phyloP scores from a whole-genome alignment of 2,329 filamentous ascomycete genomes.

The Arthroderma sp. region DNA sequence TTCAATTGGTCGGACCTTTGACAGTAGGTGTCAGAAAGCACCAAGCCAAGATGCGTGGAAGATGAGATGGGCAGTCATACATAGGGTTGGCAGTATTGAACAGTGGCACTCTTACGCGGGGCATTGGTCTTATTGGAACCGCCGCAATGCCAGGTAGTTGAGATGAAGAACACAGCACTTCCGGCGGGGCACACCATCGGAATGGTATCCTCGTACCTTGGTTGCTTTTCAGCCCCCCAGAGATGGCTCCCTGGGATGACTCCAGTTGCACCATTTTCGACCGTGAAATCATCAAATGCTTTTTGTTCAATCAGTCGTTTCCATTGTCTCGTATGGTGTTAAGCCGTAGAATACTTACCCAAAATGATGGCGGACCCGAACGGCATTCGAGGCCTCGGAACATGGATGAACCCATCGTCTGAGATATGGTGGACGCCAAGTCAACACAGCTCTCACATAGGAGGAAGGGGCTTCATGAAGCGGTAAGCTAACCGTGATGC shows the following conservation, averaged over 20 bases:
- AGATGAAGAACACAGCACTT: constrained; percentile 24
- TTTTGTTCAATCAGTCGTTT: neutral
- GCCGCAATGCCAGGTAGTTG: constrained; percentile 28
- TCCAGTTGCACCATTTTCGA: constrained; percentile 23
- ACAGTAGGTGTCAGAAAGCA: neutral
- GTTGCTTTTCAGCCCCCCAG: constrained; percentile 19
- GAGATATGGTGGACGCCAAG: neutral
- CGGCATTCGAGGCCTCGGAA: constrained; percentile 23
- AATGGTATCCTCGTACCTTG: constrained; percentile 17
- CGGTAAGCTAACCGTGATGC: constrained; percentile 18
- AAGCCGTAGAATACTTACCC: constrained; percentile 11
- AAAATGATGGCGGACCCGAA: constrained; percentile 23
- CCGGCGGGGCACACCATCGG: constrained; percentile 25
- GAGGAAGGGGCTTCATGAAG: no score
- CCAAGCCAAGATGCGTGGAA: neutral
- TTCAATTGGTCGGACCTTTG: constrained; percentile 20
- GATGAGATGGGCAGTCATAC: constrained; percentile 2
- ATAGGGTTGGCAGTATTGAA: constrained; percentile 32
- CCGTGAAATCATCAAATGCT: constrained; percentile 22
- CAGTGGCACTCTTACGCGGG: constrained; percentile 23
- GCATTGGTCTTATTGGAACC: constrained; percentile 21
- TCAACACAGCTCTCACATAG: neutral
- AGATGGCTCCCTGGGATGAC: constrained; percentile 25
- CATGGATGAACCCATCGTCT: constrained; percentile 19
- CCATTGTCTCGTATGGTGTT: neutral